Evolutionary conservation across 352 stramenopile genomes (phyloP).

Genomic region (Achlya hypogyna): DNA sequence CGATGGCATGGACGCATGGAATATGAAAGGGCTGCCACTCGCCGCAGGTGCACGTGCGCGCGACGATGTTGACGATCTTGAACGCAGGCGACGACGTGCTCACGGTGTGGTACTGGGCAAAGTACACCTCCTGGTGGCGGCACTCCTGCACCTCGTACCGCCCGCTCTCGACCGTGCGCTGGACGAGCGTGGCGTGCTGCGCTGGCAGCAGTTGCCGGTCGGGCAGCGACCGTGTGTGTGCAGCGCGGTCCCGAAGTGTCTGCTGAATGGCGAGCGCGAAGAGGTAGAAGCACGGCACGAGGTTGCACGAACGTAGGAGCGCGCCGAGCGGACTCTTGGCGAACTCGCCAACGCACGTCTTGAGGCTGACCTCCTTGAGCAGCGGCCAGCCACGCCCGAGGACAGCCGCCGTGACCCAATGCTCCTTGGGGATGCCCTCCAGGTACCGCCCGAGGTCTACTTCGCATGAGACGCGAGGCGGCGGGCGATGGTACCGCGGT

Average conservation of each 20-base stretch:
- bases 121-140: conserved; percentile 17
- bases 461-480: not conserved
- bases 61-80: conserved; percentile 17
- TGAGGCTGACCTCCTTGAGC: not conserved
- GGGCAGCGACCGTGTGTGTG: not conserved
- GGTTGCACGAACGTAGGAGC: conserved; percentile 13
- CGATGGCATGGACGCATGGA: conserved; percentile 14
- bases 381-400: conserved; percentile 13
- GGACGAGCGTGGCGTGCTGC: conserved; percentile 7
- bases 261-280: conserved; percentile 7
- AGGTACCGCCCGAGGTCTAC: conserved; percentile 14
- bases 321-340: conserved; percentile 6
- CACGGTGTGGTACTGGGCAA: conserved; percentile 6
- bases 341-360: conserved; percentile 13
- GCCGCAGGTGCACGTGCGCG: conserved; percentile 11
- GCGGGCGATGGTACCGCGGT: not conserved
- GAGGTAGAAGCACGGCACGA: conserved; percentile 19
- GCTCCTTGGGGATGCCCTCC: conserved; percentile 18
- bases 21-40: conserved; percentile 18
- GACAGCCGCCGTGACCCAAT: conserved; percentile 15
- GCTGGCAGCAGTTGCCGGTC: conserved; percentile 2
- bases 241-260: not conserved
- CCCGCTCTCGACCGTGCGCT: not conserved
- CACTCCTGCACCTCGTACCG: conserved; percentile 16
- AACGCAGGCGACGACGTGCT: not conserved